Base-by-base conservation (phyloP, 768 basidiomycete species). In the Auriculariales sp. region DNA sequence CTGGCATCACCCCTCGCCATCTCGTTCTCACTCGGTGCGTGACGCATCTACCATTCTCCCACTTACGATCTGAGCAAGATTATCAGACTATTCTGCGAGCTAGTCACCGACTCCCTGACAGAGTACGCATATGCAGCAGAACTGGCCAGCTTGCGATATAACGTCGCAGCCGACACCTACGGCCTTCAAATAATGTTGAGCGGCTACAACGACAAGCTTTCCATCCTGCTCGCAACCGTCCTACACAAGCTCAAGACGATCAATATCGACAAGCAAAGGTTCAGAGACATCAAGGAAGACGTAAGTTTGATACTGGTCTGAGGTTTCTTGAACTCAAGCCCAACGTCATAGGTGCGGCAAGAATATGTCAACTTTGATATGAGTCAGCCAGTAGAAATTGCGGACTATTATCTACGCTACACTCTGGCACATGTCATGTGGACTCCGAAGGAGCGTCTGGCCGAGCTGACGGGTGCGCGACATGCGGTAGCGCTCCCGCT, bases 71-170 rank as follows among this genome's bases (percentile, higher is more conserved):
- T 33, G 10, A 45, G 45, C 52, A 17, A 46, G 32, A 14, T 34
- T 28, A 31, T 15, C 46, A 88, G 87, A 48, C 66, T 99, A 11
- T 92, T 81, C 63, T 70, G 79, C 47, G 85, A 92, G 54, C 72
- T 98, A 28, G 84, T 97, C 56, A 79, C 77, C 27, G 95, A 99
- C 59, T 77, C 87, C 2, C 75, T 98, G 47, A 80, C 80, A 4
- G 95, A 99, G 65, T 91, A 84, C 57, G 71, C 88, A 0, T 98
- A 98, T 60, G 83, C 92, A 59, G 95, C 95, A 10, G 83, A 86
- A 34, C 74, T 98, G 24, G 95, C 94, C 12, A 92, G 92, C 25
- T 71, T 98, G 30, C 68, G 70, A 3, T 98, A 92, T 63, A 72
- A 66, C 53, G 72, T 93, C 53, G 65, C 72, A 24, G 68, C 73